Evolutionary conservation across 345 rosid genomes (phyloP).

Genomic region (Durio zibethinus): DNA sequence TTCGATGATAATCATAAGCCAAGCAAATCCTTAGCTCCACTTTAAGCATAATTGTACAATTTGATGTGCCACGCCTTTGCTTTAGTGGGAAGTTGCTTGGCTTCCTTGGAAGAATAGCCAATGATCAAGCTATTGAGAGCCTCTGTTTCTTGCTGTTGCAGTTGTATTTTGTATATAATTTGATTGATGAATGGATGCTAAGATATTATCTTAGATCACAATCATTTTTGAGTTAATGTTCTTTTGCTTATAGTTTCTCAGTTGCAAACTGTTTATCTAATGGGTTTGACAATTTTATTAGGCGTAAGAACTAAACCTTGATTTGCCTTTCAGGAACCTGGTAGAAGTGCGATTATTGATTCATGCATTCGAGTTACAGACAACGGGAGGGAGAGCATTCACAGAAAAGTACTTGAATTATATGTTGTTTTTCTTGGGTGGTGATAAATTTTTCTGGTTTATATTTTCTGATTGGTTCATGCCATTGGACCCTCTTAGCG

Average conservation of each 20-base stretch:
- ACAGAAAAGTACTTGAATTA: conserved; percentile 62
- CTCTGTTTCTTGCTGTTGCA: neutral
- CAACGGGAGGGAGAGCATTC: conserved; percentile 91
- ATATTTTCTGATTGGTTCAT: neutral
- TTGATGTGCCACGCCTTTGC: neutral
- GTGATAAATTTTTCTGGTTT: conserved; percentile 1
- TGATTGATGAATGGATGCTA: neutral
- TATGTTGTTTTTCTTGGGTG: neutral
- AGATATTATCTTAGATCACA: neutral
- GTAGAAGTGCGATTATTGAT: conserved; percentile 78
- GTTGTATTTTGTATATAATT: neutral
- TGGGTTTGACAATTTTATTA: neutral
- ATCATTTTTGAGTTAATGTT: neutral
- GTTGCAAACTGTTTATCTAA: neutral
- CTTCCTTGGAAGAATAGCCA: neutral
- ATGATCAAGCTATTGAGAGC: neutral
- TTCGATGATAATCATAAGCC: neutral
- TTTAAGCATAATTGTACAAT: neutral
- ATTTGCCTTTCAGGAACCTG: conserved; percentile 48
- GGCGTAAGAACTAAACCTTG: conserved; percentile 4
- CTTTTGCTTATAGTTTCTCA: neutral
- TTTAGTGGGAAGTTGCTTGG: neutral
- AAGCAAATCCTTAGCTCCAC: neutral
- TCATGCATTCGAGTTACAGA: conserved; percentile 86
- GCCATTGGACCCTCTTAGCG: conserved; percentile 11